A percentile compares a stretch with the other conserved stretches of the same genome.
These are phyloP conservation scores for Zanthoxylum bungeanum DNA, from an alignment of 345 rosid genomes.

Conservation along the genomic window DNA sequence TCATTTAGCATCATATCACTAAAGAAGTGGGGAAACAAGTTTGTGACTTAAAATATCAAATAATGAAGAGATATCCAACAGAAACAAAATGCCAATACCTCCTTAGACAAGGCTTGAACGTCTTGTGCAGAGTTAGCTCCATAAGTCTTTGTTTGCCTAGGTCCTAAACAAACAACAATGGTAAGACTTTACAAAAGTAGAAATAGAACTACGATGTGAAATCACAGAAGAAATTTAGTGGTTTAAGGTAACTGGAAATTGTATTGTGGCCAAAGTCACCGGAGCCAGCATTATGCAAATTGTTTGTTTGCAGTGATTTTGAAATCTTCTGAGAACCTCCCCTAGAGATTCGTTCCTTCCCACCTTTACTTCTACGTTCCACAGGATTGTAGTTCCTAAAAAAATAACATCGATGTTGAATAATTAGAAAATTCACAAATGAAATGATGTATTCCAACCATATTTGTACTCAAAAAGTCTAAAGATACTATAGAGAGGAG, in stretches of 20 bases:
- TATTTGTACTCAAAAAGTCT: background rate
- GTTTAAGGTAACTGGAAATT: constrained; percentile 33
- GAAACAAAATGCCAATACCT: constrained; percentile 43
- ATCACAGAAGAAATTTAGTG: background rate
- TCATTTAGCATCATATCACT: constrained; percentile 1
- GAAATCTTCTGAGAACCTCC: constrained; percentile 56
- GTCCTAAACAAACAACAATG: constrained; percentile 33
- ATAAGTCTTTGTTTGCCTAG: constrained; percentile 51
- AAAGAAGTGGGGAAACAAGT: constrained; percentile 3
- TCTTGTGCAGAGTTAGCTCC: constrained; percentile 45
- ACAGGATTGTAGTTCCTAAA: constrained; percentile 86
- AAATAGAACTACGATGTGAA: background rate
- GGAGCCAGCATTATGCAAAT: constrained; percentile 38
- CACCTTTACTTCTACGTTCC: constrained; percentile 78
- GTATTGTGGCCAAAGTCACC: constrained; percentile 30
- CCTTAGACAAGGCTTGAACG: constrained; percentile 67
- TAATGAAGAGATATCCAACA: background rate
- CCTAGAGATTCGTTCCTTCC: constrained; percentile 54
- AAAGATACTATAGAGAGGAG: background rate
- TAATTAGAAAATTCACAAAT: background rate
- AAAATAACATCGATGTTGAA: constrained; percentile 4
- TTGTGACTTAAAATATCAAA: background rate
- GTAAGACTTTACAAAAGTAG: background rate
- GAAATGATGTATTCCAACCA: background rate
- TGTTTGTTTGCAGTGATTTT: constrained; percentile 77